A percentile compares a stretch with the other conserved stretches of the same genome.
phyloP scores from a whole-genome alignment of 2,329 filamentous ascomycete species.

The Dactylellina parvicollis region DNA sequence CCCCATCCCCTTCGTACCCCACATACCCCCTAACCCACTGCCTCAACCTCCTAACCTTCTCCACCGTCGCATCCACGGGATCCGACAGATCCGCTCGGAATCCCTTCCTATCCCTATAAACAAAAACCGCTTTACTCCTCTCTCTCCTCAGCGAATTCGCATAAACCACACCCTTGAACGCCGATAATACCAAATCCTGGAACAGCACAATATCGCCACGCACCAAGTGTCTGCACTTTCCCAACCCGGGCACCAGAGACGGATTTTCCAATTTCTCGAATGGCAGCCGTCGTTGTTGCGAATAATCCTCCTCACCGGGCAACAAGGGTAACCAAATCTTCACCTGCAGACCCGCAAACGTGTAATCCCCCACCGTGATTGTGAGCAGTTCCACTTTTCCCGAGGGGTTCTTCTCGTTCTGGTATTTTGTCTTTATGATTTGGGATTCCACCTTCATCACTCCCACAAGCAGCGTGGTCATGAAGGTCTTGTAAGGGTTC shows the following conservation, averaged over 20 bases:
- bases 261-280: slow-evolving; percentile 1
- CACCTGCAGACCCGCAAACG: slow-evolving; percentile 16
- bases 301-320: neutral
- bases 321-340: slow-evolving; percentile 32
- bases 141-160: slow-evolving; percentile 26
- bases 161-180: slow-evolving; percentile 25
- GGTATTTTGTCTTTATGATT: slow-evolving; percentile 35
- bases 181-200: slow-evolving; percentile 21
- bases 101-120: slow-evolving; percentile 32
- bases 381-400: slow-evolving; percentile 20
- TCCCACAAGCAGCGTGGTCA: slow-evolving; percentile 11
- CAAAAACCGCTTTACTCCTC: slow-evolving; percentile 24
- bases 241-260: neutral
- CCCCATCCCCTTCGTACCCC: slow-evolving; percentile 16
- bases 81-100: slow-evolving; percentile 29
- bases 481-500: slow-evolving; percentile 27
- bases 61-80: slow-evolving; percentile 30
- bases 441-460: slow-evolving; percentile 35
- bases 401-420: slow-evolving; percentile 28
- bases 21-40: slow-evolving; percentile 42
- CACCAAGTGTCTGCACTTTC: slow-evolving; percentile 11
- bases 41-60: slow-evolving; percentile 40
- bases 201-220: slow-evolving; percentile 38
- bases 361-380: slow-evolving; percentile 28
- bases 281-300: neutral